phyloP scores from a whole-genome alignment of 2,329 filamentous ascomycete genomes.

The Albifimbria verrucaria region DNA sequence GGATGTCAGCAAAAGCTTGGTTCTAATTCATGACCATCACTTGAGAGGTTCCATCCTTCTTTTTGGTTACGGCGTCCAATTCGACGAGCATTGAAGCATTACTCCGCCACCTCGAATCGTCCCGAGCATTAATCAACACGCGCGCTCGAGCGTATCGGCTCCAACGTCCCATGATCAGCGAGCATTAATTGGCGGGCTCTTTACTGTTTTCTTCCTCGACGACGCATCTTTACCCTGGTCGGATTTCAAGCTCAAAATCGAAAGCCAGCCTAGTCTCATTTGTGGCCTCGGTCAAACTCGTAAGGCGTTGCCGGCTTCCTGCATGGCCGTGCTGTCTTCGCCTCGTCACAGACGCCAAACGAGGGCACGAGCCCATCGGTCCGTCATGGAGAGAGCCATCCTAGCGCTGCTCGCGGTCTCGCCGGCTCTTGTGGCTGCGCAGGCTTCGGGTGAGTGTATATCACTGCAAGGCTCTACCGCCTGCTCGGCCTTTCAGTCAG shows the following conservation, averaged over 20 bases:
- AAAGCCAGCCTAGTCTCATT: background rate
- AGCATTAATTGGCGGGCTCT: background rate
- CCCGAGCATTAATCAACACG: no score
- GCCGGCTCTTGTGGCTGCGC: slow-evolving; percentile 32
- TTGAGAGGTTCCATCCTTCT: background rate
- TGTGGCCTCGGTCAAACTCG: background rate
- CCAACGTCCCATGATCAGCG: background rate
- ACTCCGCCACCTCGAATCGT: background rate
- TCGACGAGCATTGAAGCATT: no score
- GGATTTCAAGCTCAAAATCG: no score
- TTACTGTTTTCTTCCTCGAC: background rate
- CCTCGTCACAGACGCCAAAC: slow-evolving; percentile 9
- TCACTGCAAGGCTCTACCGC: slow-evolving; percentile 66
- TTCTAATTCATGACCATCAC: background rate
- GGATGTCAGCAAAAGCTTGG: background rate
- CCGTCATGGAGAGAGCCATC: slow-evolving; percentile 14
- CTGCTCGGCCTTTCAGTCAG: slow-evolving; percentile 69
- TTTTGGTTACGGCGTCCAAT: background rate
- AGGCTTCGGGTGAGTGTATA: slow-evolving; percentile 46
- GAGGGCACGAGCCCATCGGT: background rate
- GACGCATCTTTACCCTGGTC: no score
- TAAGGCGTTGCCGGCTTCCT: background rate
- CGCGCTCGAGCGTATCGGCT: no score
- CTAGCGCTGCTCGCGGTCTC: slow-evolving; percentile 22
- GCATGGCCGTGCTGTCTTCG: slow-evolving; percentile 2